Conservation (phyloP, 768 basidiomycete species). For the Hydnum rufescens region DNA sequence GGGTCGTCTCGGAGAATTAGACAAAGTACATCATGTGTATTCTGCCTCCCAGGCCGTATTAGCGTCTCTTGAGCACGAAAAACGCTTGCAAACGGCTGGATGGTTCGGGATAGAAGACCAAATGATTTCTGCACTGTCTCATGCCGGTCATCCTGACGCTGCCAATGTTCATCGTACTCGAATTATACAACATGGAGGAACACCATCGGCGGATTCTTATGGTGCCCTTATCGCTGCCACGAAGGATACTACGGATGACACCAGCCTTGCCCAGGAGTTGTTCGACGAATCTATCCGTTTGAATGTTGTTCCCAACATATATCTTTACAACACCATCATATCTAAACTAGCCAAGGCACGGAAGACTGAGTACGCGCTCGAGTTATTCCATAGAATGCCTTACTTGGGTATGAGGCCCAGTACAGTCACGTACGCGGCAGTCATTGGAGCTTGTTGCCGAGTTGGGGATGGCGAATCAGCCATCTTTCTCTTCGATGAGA, state of each 20-base stretch:
- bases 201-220: conserved; percentile 79
- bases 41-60: conserved; percentile 43
- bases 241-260: conserved; percentile 92
- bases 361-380: conserved; percentile 76
- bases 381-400: conserved; percentile 81
- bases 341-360: conserved; percentile 87
- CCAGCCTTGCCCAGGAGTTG: conserved; percentile 64
- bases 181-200: conserved; percentile 54
- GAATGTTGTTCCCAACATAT: conserved; percentile 60
- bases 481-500: conserved; percentile 68
- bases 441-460: conserved; percentile 84
- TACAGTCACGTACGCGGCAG: conserved; percentile 85
- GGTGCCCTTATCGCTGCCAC: conserved; percentile 72
- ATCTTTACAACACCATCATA: conserved; percentile 93
- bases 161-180: conserved; percentile 66
- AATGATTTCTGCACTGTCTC: conserved; percentile 76
- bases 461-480: conserved; percentile 77
- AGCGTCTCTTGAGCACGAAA: conserved; percentile 25
- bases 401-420: conserved; percentile 36
- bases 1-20: conserved; percentile 39
- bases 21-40: conserved; percentile 49
- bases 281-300: conserved; percentile 57
- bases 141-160: conserved; percentile 55
- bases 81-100: conserved; percentile 27
- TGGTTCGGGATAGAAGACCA: conserved; percentile 74